Base-by-base conservation (phyloP, 2,329 filamentous ascomycete genomes). In the Thelonectria discophora region DNA sequence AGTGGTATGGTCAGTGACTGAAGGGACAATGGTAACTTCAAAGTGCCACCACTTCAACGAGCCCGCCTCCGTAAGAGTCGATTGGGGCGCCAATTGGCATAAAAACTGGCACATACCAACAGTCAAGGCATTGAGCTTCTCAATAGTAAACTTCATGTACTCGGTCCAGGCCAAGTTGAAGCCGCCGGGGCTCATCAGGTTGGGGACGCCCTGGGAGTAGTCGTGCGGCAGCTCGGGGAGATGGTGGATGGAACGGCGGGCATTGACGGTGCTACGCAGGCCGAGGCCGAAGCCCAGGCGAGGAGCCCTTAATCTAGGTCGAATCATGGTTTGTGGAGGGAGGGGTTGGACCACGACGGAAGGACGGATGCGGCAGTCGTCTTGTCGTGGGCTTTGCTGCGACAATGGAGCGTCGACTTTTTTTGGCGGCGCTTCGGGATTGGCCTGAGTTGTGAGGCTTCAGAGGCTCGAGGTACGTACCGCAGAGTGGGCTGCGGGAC, bases 161-260 rank as follows among this genome's bases (percentile, higher is more conserved):
- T 93, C 83, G 34, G 85, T 89, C 89, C 93, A 99, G 51, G 93
- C 89, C 56, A 92, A 84, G 58, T 90, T 80, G 78, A 91, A 96
- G 56, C 86, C 91, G 52, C 85, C 81, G 2, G 83, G 76, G 30
- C 88, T 88, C 74, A 97, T 82, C 63, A 98, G 83, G 13, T 87
- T 86, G n/a, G 87, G 85, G 6, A 97, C 82, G 61, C 83, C 85
- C 46, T 82, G 60, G 52, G 75, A 74, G 78, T 78, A 83, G 67
- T 82, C 74, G 58, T 84, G 80, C 34, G 69, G 71, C 65, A 86
- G 77, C 39, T 70, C 52, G n/a, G 83, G 82, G 21, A 86, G 73
- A 43, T 74, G 63, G 71, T 87, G 84, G 50, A 83, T 66, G 49
- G 78, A 78, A 64, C 84, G 80, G 55, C 76, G 68, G 62, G 69